These are phyloP conservation scores for Paraphoma chrysanthemicola DNA, from an alignment of 2,329 filamentous ascomycete genomes.

Conservation along the genomic window DNA sequence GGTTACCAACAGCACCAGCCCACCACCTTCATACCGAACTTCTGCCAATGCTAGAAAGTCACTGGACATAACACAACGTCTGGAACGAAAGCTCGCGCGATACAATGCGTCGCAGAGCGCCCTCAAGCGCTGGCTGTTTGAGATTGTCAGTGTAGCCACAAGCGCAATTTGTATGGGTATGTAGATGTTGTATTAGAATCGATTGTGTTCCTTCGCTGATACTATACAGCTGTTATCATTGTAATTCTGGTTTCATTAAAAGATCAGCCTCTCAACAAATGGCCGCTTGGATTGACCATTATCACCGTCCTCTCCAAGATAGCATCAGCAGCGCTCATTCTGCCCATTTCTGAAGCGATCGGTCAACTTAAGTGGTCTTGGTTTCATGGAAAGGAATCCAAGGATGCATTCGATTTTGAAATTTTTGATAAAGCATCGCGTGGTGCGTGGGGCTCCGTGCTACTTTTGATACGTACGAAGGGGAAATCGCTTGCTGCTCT, in stretches of 20 bases:
- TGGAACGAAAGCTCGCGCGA: constrained; percentile 30
- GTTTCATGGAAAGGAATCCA: constrained; percentile 24
- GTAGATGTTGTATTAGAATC: not conserved
- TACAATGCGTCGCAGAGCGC: constrained; percentile 28
- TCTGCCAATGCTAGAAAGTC: not conserved
- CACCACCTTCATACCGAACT: not conserved
- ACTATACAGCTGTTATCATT: constrained; percentile 33
- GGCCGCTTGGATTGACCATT: constrained; percentile 33
- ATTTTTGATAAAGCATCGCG: constrained; percentile 40
- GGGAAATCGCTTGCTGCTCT: constrained; percentile 26
- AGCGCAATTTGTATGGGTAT: constrained; percentile 42
- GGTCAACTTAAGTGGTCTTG: constrained; percentile 44
- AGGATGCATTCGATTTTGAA: constrained; percentile 36
- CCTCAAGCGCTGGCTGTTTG: constrained; percentile 35
- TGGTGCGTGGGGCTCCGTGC: constrained; percentile 26
- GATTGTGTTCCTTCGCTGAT: too few species aligned
- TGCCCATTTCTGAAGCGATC: constrained; percentile 37
- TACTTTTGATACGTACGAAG: constrained; percentile 26
- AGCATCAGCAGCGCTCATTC: constrained; percentile 30
- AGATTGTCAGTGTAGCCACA: constrained; percentile 34
- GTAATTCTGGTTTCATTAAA: constrained; percentile 37
- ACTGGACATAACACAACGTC: constrained; percentile 22
- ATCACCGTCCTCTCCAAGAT: constrained; percentile 33
- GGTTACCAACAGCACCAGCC: too few species aligned
- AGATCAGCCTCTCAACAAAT: constrained; percentile 35